A percentile compares a stretch with the other conserved stretches of the same genome.
These are phyloP conservation scores for Picochlorum sp. DNA, from an alignment of 139 green algal genomes.

Conservation along the genomic window DNA sequence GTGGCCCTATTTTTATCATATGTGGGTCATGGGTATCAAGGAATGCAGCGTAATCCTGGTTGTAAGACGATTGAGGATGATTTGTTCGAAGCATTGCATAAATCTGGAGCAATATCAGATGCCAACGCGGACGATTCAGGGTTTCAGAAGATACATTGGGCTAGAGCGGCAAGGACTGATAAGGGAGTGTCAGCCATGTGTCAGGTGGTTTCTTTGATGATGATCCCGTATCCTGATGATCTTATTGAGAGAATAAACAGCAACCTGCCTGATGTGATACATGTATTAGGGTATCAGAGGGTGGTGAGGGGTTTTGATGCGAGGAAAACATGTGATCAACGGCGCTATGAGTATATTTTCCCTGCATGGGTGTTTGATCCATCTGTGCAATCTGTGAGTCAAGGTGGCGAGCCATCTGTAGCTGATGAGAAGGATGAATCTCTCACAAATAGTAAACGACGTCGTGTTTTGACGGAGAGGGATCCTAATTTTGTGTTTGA, in stretches of 20 bases:
- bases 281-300: slow-evolving; percentile 62
- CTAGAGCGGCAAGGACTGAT: slow-evolving; percentile 86
- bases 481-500: slow-evolving; percentile 31
- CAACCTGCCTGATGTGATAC: slow-evolving; percentile 62
- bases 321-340: slow-evolving; percentile 61
- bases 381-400: background rate
- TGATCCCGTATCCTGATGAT: slow-evolving; percentile 27
- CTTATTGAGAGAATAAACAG: slow-evolving; percentile 72
- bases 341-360: slow-evolving; percentile 94
- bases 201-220: slow-evolving; percentile 57
- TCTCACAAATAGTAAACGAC: background rate
- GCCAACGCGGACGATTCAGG: slow-evolving; percentile 51
- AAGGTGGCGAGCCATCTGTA: background rate
- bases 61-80: slow-evolving; percentile 77
- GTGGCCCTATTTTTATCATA: slow-evolving; percentile 73
- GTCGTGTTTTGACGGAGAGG: background rate
- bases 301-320: slow-evolving; percentile 87
- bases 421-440: background rate
- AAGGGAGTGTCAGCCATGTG: slow-evolving; percentile 89
- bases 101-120: slow-evolving; percentile 60
- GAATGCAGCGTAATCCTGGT: slow-evolving; percentile 86
- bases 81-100: slow-evolving; percentile 59
- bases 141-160: slow-evolving; percentile 73
- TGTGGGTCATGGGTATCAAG: slow-evolving; percentile 70
- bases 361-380: slow-evolving; percentile 78